Evolutionary conservation across 805 yeast species (phyloP).

Genomic region (Clavispora santaluciae): DNA sequence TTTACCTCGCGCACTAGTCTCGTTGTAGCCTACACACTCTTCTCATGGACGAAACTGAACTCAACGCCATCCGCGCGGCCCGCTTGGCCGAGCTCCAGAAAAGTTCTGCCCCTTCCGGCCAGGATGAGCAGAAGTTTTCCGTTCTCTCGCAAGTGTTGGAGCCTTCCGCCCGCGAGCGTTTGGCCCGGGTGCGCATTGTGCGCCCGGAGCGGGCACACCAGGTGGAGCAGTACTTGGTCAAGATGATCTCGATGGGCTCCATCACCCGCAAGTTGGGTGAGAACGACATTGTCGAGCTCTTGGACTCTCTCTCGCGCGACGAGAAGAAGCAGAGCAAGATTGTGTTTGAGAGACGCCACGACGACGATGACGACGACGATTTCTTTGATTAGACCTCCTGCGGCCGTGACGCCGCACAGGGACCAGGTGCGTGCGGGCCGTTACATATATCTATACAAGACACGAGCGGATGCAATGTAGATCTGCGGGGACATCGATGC

Average conservation of each 20-base stretch:
- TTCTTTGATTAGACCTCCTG: conserved; percentile 28
- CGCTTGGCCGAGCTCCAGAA: conserved; percentile 78
- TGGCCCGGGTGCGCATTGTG: conserved; percentile 81
- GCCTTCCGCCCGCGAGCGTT: conserved; percentile 80
- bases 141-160: conserved; percentile 67
- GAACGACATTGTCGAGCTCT: conserved; percentile 72
- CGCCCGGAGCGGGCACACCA: conserved; percentile 87
- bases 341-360: conserved; percentile 47
- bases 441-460: too few relatives aligned
- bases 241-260: conserved; percentile 73
- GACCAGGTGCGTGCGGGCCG: too few relatives aligned
- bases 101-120: conserved; percentile 11
- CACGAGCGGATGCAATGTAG: too few relatives aligned
- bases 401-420: too few relatives aligned
- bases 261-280: conserved; percentile 71
- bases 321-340: conserved; percentile 63
- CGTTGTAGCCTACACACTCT: background rate
- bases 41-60: conserved; percentile 80
- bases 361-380: conserved; percentile 28
- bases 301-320: conserved; percentile 78
- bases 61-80: conserved; percentile 90
- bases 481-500: too few relatives aligned
- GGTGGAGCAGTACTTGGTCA: conserved; percentile 75
- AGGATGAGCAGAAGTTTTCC: conserved; percentile 35
- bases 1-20: background rate